Percentiles rank a stretch among this genome's conserved stretches.
phyloP scores from a whole-genome alignment of 345 rosid species.

The Diplotaxis tenuifolia region DNA sequence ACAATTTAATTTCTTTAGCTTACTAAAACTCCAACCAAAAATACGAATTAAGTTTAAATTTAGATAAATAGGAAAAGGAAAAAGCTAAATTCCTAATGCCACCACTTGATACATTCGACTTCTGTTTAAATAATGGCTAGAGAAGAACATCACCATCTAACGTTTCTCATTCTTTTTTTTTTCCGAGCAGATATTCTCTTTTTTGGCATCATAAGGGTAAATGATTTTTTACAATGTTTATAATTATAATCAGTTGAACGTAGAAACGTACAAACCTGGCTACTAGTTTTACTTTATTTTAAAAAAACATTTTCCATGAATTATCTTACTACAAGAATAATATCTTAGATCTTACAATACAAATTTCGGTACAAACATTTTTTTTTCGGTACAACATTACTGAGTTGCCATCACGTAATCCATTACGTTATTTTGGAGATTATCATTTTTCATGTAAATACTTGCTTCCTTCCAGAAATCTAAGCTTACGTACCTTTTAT shows the following conservation, averaged over 20 bases:
- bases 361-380: too few relatives aligned
- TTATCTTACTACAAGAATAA: background rate
- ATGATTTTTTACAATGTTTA: too few relatives aligned
- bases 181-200: background rate
- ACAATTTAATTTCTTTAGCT: background rate
- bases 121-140: slow-evolving; percentile 43
- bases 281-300: background rate
- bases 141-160: slow-evolving; percentile 18
- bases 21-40: background rate
- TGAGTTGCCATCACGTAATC: background rate
- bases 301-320: background rate
- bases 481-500: background rate
- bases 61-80: background rate
- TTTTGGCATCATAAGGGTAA: too few relatives aligned
- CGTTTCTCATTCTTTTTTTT: background rate
- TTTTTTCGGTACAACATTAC: background rate
- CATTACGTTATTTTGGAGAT: background rate
- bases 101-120: slow-evolving; percentile 13
- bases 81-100: slow-evolving; percentile 21
- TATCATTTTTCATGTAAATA: background rate
- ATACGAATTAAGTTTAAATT: background rate
- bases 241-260: background rate
- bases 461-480: background rate
- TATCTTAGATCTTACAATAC: background rate
- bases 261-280: background rate